phyloP scores from a whole-genome alignment of 495 filamentous ascomycete genomes.

The Filosporella fistucella region DNA sequence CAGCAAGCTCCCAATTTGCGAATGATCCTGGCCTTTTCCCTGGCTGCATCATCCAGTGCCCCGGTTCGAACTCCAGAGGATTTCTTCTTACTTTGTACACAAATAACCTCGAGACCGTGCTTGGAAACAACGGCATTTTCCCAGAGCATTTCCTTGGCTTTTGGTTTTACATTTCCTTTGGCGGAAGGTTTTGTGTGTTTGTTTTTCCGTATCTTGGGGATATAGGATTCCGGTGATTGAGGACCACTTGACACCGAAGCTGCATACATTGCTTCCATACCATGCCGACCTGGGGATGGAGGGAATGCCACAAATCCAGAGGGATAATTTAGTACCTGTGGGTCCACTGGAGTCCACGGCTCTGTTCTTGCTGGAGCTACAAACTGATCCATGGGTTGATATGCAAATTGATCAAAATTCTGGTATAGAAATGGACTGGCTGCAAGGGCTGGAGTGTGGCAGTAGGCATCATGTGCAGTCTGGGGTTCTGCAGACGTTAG shows the following conservation, averaged over 20 bases:
- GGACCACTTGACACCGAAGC: neutral
- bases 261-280: neutral
- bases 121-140: conserved; percentile 3
- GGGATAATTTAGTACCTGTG: neutral
- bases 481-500: conserved; percentile 2
- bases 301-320: conserved; percentile 4
- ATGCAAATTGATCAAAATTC: neutral
- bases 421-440: no score
- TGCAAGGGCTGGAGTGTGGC: no score
- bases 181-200: neutral
- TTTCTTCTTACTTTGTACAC: neutral
- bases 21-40: conserved; percentile 13
- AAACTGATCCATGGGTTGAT: neutral
- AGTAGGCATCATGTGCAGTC: conserved; percentile 1
- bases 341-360: conserved; percentile 11
- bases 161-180: conserved; percentile 3
- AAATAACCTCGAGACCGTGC: conserved; percentile 1
- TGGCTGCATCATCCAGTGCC: conserved; percentile 6
- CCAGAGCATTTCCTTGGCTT: neutral
- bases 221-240: neutral
- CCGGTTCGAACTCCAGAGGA: conserved; percentile 11
- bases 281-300: conserved; percentile 5
- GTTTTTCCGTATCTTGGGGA: no score
- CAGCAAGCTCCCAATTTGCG: conserved; percentile 17
- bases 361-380: neutral